These are phyloP conservation scores for Claviceps sorghi DNA, from an alignment of 2,329 filamentous ascomycete genomes.

Conservation along the genomic window DNA sequence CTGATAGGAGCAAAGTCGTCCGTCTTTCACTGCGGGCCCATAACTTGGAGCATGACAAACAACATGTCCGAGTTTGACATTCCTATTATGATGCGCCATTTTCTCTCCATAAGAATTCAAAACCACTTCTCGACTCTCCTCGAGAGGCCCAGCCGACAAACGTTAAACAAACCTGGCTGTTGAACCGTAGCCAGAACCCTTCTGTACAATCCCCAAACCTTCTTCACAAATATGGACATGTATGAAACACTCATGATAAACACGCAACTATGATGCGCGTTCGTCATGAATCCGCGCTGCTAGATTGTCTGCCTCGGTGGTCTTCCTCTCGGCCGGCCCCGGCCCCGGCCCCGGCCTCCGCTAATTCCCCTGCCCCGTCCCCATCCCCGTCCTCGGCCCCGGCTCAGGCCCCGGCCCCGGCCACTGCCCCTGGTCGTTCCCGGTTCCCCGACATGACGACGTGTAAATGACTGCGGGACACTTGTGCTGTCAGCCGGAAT, in stretches of 20 bases:
- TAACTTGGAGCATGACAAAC: too few species aligned
- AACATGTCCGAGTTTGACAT: too few species aligned
- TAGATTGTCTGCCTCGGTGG: not conserved
- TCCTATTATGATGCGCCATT: too few species aligned
- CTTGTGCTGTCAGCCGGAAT: conserved; percentile 8
- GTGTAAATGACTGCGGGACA: not conserved
- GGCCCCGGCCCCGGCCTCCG: not conserved
- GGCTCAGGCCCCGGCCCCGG: conserved; percentile 6
- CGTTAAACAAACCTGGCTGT: not conserved
- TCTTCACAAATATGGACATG: not conserved
- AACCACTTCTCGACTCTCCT: not conserved
- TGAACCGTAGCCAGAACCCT: not conserved
- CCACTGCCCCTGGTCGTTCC: not conserved
- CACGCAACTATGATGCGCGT: not conserved
- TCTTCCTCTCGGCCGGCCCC: not conserved
- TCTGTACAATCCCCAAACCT: not conserved
- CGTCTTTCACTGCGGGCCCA: too few species aligned
- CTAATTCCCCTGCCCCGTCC: conserved; percentile 10
- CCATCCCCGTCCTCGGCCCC: conserved; percentile 10
- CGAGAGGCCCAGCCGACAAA: not conserved
- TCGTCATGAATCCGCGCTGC: not conserved
- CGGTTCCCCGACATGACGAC: not conserved
- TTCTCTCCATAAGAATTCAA: not conserved
- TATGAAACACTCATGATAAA: not conserved
- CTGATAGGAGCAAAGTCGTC: too few species aligned